phyloP scores from a whole-genome alignment of 371 early-diverging fungal genomes.

The Fennellomyces sp. region DNA sequence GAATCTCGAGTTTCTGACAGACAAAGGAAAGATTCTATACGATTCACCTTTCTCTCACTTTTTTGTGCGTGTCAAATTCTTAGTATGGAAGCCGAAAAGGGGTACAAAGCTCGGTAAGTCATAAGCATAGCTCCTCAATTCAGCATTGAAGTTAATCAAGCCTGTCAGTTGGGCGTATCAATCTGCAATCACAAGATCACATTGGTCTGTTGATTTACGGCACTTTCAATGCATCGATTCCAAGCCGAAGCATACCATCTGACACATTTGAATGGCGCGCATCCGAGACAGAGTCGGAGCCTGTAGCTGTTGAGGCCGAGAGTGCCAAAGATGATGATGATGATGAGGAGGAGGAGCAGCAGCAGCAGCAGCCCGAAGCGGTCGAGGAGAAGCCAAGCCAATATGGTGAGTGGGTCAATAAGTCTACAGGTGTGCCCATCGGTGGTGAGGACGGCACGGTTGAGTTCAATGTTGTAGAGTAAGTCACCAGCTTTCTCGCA shows the following conservation, averaged over 20 bases:
- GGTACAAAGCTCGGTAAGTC: slow-evolving; percentile 67
- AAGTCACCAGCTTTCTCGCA: slow-evolving; percentile 25
- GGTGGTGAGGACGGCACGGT: slow-evolving; percentile 60
- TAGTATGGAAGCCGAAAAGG: slow-evolving; percentile 83
- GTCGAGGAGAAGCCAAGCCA: slow-evolving; percentile 39
- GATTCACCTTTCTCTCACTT: slow-evolving; percentile 89
- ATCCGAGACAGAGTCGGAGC: slow-evolving; percentile 24
- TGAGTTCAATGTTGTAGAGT: slow-evolving; percentile 66
- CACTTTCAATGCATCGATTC: slow-evolving; percentile 94
- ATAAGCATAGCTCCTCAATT: no score
- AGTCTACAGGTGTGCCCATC: slow-evolving; percentile 53
- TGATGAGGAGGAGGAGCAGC: slow-evolving; percentile 21
- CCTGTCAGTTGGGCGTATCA: slow-evolving; percentile 70
- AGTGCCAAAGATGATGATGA: slow-evolving; percentile 19
- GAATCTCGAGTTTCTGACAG: slow-evolving; percentile 60
- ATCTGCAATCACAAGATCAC: slow-evolving; percentile 93
- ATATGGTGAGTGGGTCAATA: slow-evolving; percentile 65
- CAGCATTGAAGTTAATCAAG: background rate
- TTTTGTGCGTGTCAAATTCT: slow-evolving; percentile 68
- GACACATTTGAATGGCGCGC: slow-evolving; percentile 74
- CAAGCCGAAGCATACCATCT: slow-evolving; percentile 77
- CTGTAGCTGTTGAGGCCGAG: slow-evolving; percentile 1
- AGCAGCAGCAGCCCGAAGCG: slow-evolving; percentile 8
- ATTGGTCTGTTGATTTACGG: slow-evolving; percentile 92
- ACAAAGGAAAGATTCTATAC: slow-evolving; percentile 71